These are phyloP conservation scores for Exophiala viscosa DNA, from an alignment of 2,329 filamentous ascomycete species.

Conservation along the genomic window DNA sequence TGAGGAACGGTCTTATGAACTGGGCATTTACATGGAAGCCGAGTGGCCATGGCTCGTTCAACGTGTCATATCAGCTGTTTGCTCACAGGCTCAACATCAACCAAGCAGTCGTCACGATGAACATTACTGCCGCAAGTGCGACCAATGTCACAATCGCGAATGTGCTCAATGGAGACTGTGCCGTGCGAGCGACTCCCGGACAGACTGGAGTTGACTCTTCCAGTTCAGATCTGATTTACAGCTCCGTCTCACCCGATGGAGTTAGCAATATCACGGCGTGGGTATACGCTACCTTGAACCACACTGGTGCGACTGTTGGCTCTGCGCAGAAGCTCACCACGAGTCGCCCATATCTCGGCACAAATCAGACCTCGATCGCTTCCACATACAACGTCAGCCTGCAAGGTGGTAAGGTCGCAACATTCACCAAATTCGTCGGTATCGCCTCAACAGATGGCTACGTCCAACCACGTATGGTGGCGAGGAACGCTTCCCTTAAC, in stretches of 20 bases:
- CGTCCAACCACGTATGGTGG: slow-evolving; percentile 51
- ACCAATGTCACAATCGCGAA: slow-evolving; percentile 60
- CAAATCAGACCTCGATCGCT: slow-evolving; percentile 62
- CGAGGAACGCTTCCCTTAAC: slow-evolving; percentile 51
- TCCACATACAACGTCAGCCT: slow-evolving; percentile 57
- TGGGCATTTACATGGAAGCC: slow-evolving; percentile 68
- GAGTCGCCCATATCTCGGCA: slow-evolving; percentile 48
- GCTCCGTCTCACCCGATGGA: slow-evolving; percentile 61
- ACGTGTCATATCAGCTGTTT: slow-evolving; percentile 64
- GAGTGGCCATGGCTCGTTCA: slow-evolving; percentile 45
- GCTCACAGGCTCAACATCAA: slow-evolving; percentile 62
- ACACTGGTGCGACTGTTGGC: slow-evolving; percentile 42
- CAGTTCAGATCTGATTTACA: slow-evolving; percentile 53
- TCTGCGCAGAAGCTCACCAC: slow-evolving; percentile 37
- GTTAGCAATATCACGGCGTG: slow-evolving; percentile 62
- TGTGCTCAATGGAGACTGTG: slow-evolving; percentile 63
- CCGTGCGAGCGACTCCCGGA: slow-evolving; percentile 60
- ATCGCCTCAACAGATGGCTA: slow-evolving; percentile 68
- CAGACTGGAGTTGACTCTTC: slow-evolving; percentile 52
- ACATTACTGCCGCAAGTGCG: slow-evolving; percentile 54
- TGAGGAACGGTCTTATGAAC: slow-evolving; percentile 58
- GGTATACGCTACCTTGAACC: slow-evolving; percentile 46
- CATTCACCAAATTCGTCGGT: slow-evolving; percentile 65
- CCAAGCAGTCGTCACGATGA: slow-evolving; percentile 58
- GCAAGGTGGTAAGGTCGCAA: slow-evolving; percentile 50